Base-by-base conservation (phyloP, 2,329 filamentous ascomycete genomes). In the Didymella pomorum region DNA sequence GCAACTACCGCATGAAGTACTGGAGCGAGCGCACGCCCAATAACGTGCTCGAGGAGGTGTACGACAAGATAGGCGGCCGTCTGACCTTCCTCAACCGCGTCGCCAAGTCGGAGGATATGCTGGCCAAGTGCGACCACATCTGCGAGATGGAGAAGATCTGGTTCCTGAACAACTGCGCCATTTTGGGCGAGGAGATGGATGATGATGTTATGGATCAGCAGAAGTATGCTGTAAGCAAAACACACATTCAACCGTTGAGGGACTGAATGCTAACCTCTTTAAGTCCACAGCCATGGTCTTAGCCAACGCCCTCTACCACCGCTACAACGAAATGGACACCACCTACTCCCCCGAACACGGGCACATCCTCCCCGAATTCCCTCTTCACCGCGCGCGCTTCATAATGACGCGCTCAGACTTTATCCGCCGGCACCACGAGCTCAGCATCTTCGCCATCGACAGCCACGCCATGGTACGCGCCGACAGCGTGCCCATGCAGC, bases 171-270 rank as follows among this genome's bases (percentile, higher is more conserved):
- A 87, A 79, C 72, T 92, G 89, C 73, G 90, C 89, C 81, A 90
- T 93, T 52, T 82, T 93, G 1, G 90, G 90, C 18, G 81, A 79
- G 60, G 87, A 89, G 63, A 93, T 90, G 89, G 95, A 98, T 68
- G 95, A 98, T 77, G 95, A 99, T 73, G 95, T 97, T 67, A 98
- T 98, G 89, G 92, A 97, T 72, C 91, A 97, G 77, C 93, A 98
- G 74, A 97, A 98, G 76, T 97, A 92, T 82, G 92, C 93, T 44
- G 90, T 92, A 81, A 79, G 88, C 29, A 7, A 25, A 25, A 3
- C 23, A 25, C n/a, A n/a, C n/a, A n/a, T n/a, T n/a, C n/a, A n/a
- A n/a, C n/a, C n/a, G n/a, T n/a, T n/a, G n/a, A n/a, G n/a, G n/a
- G n/a, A n/a, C n/a, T n/a, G n/a, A n/a, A n/a, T n/a, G n/a, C n/a